A percentile compares a stretch with the other conserved stretches of the same genome.
Conservation (phyloP, 306 rosid species). For the Trichosanthes truncata region DNA sequence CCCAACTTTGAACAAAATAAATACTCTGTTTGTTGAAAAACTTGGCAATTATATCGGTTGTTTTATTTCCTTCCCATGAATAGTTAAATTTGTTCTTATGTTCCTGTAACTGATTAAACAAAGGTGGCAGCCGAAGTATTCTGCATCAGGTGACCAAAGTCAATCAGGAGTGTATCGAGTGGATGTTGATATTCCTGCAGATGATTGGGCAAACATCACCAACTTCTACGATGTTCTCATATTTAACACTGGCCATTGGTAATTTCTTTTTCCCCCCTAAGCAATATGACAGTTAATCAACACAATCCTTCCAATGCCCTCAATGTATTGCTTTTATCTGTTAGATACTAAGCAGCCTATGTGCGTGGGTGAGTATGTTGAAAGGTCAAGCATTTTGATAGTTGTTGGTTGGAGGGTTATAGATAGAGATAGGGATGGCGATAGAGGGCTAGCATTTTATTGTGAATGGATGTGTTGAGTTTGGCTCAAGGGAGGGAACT, state of each 20-base stretch:
- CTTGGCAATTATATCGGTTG: neutral
- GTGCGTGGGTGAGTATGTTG: neutral
- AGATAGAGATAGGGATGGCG: neutral
- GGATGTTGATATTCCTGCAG: constrained; percentile 84
- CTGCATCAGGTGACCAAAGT: constrained; percentile 25
- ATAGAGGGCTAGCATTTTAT: neutral
- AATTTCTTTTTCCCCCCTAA: constrained; percentile 14
- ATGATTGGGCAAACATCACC: constrained; percentile 64
- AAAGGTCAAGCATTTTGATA: neutral
- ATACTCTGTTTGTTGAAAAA: neutral
- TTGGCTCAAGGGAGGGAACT: neutral
- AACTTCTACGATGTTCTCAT: constrained; percentile 76
- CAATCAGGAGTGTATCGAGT: constrained; percentile 57
- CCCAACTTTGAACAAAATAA: neutral
- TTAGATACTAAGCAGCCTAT: neutral
- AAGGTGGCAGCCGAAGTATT: constrained; percentile 75
- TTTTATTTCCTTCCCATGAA: neutral
- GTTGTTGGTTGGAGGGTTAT: neutral
- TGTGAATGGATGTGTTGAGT: neutral
- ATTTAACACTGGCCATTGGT: constrained; percentile 95
- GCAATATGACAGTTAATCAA: neutral
- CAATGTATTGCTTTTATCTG: neutral
- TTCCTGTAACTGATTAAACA: constrained; percentile 39
- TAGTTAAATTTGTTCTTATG: constrained; percentile 23
- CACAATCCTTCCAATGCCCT: neutral